These are phyloP conservation scores for Spatholobus suberectus DNA, from an alignment of 306 rosid genomes.

Conservation along the genomic window DNA sequence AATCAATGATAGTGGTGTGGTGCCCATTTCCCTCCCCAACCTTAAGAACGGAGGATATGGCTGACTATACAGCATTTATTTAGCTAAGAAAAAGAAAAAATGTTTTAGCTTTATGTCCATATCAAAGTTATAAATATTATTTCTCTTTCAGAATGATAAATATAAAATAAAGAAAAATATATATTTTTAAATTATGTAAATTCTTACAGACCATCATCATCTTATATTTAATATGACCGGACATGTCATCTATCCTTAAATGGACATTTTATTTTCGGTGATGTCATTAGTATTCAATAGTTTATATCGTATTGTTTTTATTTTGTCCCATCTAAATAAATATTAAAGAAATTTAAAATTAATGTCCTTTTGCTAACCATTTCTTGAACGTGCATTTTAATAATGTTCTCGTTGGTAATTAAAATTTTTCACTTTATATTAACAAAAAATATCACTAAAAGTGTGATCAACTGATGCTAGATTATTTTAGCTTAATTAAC, in stretches of 20 bases:
- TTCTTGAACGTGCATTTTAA: too few species aligned
- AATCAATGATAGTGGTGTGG: neutral
- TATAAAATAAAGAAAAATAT: neutral
- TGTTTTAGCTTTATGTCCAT: constrained; percentile 3
- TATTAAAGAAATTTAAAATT: neutral
- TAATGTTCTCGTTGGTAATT: too few species aligned
- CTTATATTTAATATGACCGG: neutral
- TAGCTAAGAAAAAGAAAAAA: neutral
- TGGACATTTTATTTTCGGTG: neutral
- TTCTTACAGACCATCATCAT: neutral
- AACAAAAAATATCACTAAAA: too few species aligned
- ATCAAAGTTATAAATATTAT: constrained; percentile 10
- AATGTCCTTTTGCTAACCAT: neutral
- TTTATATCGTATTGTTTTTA: neutral
- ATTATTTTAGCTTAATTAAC: too few species aligned
- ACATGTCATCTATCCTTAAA: neutral
- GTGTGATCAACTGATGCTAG: too few species aligned
- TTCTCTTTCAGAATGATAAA: neutral
- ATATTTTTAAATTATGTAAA: neutral
- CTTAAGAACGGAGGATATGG: neutral
- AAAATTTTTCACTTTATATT: too few species aligned
- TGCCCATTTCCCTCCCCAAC: neutral
- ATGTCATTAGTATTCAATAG: neutral
- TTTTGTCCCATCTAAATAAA: neutral
- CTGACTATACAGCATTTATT: neutral